Evolutionary conservation across 352 stramenopile genomes (phyloP).

Genomic region (Pythium dissimile): DNA sequence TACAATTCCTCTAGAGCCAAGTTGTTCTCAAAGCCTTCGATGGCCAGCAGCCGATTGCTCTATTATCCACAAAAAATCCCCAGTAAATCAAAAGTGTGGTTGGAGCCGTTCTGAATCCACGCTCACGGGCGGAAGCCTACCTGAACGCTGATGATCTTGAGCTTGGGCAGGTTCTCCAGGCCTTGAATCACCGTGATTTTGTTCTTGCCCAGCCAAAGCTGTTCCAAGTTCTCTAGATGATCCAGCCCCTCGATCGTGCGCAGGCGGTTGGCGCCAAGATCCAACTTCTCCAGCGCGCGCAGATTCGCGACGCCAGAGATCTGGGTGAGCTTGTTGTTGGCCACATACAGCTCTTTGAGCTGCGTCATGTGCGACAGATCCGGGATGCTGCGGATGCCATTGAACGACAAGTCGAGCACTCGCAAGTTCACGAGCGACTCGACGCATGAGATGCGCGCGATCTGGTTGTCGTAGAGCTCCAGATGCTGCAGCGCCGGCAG

Average conservation of each 20-base stretch:
- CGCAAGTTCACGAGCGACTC: constrained; percentile 57
- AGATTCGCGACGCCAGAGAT: constrained; percentile 91
- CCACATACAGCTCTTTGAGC: constrained; percentile 92
- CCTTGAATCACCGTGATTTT: constrained; percentile 94
- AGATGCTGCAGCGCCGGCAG: constrained; percentile 85
- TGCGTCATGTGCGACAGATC: constrained; percentile 73
- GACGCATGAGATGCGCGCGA: constrained; percentile 80
- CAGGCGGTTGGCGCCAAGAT: constrained; percentile 96
- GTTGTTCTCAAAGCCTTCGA: constrained; percentile 90
- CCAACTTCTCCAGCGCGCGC: constrained; percentile 90
- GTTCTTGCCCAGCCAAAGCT: constrained; percentile 98
- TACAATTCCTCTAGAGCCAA: constrained; percentile 95
- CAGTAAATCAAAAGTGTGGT: neutral
- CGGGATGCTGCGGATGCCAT: constrained; percentile 92
- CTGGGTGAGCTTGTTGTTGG: constrained; percentile 97
- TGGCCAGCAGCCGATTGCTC: constrained; percentile 94
- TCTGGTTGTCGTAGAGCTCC: constrained; percentile 98
- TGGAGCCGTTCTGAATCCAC: neutral
- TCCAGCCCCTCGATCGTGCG: constrained; percentile 92
- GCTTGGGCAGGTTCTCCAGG: constrained; percentile 82
- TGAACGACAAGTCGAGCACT: constrained; percentile 97
- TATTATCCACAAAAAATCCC: too few relatives aligned
- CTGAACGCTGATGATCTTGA: constrained; percentile 85
- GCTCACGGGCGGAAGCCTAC: constrained; percentile 9
- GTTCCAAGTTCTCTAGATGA: constrained; percentile 86